Evolutionary conservation across 352 stramenopile species (phyloP).

Genomic region (Phytophthora uliginosa): DNA sequence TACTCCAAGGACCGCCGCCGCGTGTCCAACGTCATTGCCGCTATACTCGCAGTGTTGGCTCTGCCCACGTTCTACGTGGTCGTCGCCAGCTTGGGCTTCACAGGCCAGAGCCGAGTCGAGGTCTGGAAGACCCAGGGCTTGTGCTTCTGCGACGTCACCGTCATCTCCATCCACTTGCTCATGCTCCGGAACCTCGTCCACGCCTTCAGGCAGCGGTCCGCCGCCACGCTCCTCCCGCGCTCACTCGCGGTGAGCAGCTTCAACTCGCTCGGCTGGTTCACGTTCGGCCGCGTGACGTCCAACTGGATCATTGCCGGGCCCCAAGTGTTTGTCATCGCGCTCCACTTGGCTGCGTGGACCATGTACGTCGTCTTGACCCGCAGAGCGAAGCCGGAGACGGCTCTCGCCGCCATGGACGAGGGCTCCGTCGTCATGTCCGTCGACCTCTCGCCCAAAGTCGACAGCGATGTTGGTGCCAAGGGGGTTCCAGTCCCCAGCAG

Average conservation of each 20-base stretch:
- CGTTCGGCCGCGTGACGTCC: conserved; percentile 51
- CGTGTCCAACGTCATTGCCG: conserved; percentile 23
- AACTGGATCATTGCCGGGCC: conserved; percentile 68
- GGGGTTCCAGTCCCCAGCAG: conserved; percentile 11
- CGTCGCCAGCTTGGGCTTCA: conserved; percentile 32
- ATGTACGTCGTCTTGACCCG: conserved; percentile 45
- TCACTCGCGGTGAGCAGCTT: conserved; percentile 52
- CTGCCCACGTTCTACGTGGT: conserved; percentile 40
- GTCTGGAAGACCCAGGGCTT: conserved; percentile 43
- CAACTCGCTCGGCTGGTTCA: conserved; percentile 67
- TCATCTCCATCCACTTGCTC: conserved; percentile 48
- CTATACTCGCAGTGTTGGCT: conserved; percentile 30
- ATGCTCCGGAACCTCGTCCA: conserved; percentile 50
- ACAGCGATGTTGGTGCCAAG: conserved; percentile 16
- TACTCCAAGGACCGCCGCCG: conserved; percentile 26
- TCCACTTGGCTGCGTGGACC: conserved; percentile 41
- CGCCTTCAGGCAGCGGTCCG: conserved; percentile 49
- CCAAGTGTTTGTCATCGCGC: conserved; percentile 51
- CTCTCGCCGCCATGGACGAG: conserved; percentile 19
- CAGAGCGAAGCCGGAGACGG: conserved; percentile 9
- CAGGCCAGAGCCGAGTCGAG: conserved; percentile 31
- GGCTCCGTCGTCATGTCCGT: conserved; percentile 13
- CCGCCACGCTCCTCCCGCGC: conserved; percentile 42
- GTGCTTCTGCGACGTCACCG: conserved; percentile 44
- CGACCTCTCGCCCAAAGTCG: conserved; percentile 27